These are phyloP conservation scores for Phytopythium cucurbitacearum DNA, from an alignment of 352 stramenopile genomes.

Conservation along the genomic window DNA sequence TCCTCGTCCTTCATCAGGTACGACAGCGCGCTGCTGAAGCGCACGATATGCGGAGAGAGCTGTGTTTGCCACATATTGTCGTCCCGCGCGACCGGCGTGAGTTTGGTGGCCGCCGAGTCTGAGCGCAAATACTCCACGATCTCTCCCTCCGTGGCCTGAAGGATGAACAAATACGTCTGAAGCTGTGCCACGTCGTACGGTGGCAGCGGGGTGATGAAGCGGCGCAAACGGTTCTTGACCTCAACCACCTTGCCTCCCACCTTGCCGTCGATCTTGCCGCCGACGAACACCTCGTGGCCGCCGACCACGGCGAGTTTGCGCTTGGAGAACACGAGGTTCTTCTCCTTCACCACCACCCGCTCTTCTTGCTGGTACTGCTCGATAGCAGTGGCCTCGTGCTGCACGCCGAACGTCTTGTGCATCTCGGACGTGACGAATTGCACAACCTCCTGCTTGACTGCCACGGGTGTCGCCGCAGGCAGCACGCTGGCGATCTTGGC, in stretches of 20 bases:
- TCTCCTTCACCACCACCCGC: slow-evolving; percentile 53
- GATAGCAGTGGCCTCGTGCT: slow-evolving; percentile 63
- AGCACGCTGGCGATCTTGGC: slow-evolving; percentile 47
- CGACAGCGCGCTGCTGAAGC: slow-evolving; percentile 64
- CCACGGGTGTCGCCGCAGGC: slow-evolving; percentile 33
- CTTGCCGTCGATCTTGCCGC: slow-evolving; percentile 81
- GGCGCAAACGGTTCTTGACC: slow-evolving; percentile 77
- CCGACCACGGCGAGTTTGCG: slow-evolving; percentile 49
- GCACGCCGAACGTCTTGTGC: slow-evolving; percentile 71
- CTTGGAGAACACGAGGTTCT: slow-evolving; percentile 76
- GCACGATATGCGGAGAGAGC: slow-evolving; percentile 61
- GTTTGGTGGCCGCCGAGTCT: slow-evolving; percentile 52
- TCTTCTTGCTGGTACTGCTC: slow-evolving; percentile 59
- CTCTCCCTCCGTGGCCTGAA: slow-evolving; percentile 59
- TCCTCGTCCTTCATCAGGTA: slow-evolving; percentile 67
- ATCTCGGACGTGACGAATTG: slow-evolving; percentile 75
- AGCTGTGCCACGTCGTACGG: slow-evolving; percentile 80
- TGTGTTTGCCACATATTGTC: slow-evolving; percentile 56
- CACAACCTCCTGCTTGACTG: slow-evolving; percentile 61
- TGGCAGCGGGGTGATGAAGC: slow-evolving; percentile 68
- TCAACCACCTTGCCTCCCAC: slow-evolving; percentile 77
- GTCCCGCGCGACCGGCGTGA: slow-evolving; percentile 68
- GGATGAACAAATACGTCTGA: slow-evolving; percentile 84
- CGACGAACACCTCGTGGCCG: slow-evolving; percentile 55
- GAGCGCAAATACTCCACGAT: slow-evolving; percentile 75